Conservation (phyloP, 2,329 filamentous ascomycete species). For the Knoxdaviesia capensis region DNA sequence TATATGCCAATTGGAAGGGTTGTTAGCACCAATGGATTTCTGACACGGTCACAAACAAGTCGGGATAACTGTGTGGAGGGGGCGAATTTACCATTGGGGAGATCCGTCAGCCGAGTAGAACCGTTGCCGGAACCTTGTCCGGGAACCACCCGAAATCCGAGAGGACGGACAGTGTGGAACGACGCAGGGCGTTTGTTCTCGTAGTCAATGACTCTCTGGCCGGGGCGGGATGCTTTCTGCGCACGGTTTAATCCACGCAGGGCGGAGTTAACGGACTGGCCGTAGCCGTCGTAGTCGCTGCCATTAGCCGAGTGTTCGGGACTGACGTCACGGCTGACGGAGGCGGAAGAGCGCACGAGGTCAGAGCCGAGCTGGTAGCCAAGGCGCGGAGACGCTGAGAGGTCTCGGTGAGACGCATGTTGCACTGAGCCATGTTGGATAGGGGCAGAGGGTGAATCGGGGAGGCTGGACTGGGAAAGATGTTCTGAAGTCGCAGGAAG, state of each 20-base stretch:
- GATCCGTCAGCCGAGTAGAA: slow-evolving; percentile 25
- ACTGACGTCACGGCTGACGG: slow-evolving; percentile 14
- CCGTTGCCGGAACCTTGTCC: slow-evolving; percentile 19
- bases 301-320: slow-evolving; percentile 12
- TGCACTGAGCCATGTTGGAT: slow-evolving; percentile 37
- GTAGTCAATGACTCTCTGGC: slow-evolving; percentile 37
- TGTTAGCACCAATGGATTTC: neutral
- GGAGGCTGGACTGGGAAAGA: slow-evolving; percentile 16
- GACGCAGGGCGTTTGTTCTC: slow-evolving; percentile 34
- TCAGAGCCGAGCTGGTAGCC: slow-evolving; percentile 16
- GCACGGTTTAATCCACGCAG: slow-evolving; percentile 29
- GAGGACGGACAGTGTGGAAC: slow-evolving; percentile 19
- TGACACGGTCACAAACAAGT: slow-evolving; percentile 1
- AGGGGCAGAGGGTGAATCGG: slow-evolving; percentile 11
- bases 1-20: neutral
- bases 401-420: slow-evolving; percentile 19
- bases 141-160: slow-evolving; percentile 31
- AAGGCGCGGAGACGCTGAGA: slow-evolving; percentile 12
- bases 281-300: no score
- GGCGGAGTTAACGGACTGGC: slow-evolving; percentile 20
- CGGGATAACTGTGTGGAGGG: neutral
- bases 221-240: slow-evolving; percentile 14
- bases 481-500: slow-evolving; percentile 24
- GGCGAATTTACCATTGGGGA: slow-evolving; percentile 58
- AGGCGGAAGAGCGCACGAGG: slow-evolving; percentile 11